Base-by-base conservation (phyloP, 441 rosid genomes). In the Syzygium syzygioides region DNA sequence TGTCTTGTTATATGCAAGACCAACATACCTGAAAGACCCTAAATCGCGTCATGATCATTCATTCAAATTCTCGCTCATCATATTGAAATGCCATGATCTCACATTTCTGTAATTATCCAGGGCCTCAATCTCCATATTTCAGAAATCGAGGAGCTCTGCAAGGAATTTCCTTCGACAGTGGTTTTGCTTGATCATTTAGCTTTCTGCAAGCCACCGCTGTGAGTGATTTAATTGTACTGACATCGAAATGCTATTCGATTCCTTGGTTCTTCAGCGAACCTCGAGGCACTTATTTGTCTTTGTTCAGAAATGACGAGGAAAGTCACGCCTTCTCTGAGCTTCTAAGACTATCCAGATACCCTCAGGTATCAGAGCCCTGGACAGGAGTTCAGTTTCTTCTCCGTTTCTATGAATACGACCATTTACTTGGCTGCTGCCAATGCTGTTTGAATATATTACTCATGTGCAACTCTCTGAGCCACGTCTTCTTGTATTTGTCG, bases 181-280 rank as follows among this genome's bases (percentile, higher is more conserved):
- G 97, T 94, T 62, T 84, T 98, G 87, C 94, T 98, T 52, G 99
- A 98, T 94, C 98, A 98, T 90, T 91, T 97, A 86, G 97, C 96
- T 93, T 98, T 96, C 93, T 96, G 98, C 96, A 96, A 92, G 92
- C 96, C 95, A 57, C 97, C 96, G 85, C 88, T 30, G 98, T 97
- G 88, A 94, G 96, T 68, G 62, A 34, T 85, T 57, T 55, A 54
- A 20, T 85, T 32, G 19, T 34, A 54, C 66, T 12, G 62, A 30
- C 23, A 19, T 55, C 12, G 6, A 32, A 34, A 85, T 85, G 62
- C 34, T 20, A 85, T 55, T 57, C 17, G 48, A 66, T 86, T 57
- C 86, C 60, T 86, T 85, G 34, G 55, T 59, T 54, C 28, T 71
- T 68, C 28, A 60, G 86, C 53, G 25, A 19, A 66, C 50, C 45